These are phyloP conservation scores for Naganishia onofrii DNA, from an alignment of 768 basidiomycete species.

Conservation along the genomic window DNA sequence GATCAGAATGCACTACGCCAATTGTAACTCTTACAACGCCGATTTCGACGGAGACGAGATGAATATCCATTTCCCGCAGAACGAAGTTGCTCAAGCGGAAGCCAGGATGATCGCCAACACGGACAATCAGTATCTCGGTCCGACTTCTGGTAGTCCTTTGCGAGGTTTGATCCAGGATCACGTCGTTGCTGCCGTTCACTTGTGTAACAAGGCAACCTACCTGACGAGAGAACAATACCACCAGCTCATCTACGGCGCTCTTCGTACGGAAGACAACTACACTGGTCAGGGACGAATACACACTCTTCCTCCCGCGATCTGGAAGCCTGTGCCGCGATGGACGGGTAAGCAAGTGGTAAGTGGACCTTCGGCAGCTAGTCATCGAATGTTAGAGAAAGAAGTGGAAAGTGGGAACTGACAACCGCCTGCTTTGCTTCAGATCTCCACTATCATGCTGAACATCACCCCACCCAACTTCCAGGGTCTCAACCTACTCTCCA, in stretches of 20 bases:
- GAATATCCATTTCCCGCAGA: conserved; percentile 99
- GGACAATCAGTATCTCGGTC: conserved; percentile 97
- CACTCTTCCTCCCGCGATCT: conserved; percentile 85
- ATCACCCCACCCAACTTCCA: conserved; percentile 75
- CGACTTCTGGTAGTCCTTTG: conserved; percentile 94
- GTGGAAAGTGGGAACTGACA: background rate
- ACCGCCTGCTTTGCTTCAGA: conserved; percentile 56
- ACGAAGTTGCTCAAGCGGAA: conserved; percentile 90
- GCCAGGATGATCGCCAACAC: conserved; percentile 93
- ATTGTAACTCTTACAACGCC: conserved; percentile 96
- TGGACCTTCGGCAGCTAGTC: conserved; percentile 22
- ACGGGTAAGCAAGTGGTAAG: conserved; percentile 95
- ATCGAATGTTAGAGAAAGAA: conserved; percentile 15
- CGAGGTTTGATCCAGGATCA: conserved; percentile 98
- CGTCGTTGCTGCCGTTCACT: conserved; percentile 98
- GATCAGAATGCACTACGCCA: conserved; percentile 99
- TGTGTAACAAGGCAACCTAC: conserved; percentile 93
- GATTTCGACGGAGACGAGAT: conserved; percentile 98
- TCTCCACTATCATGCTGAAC: conserved; percentile 89
- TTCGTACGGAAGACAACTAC: conserved; percentile 78
- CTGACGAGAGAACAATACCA: conserved; percentile 94
- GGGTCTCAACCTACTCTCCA: conserved; percentile 79
- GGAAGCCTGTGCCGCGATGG: conserved; percentile 88
- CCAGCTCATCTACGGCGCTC: conserved; percentile 89
- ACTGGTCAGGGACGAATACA: conserved; percentile 63